Base-by-base conservation (phyloP, 495 filamentous ascomycete species). In the Aspergillus sclerotioniger region DNA sequence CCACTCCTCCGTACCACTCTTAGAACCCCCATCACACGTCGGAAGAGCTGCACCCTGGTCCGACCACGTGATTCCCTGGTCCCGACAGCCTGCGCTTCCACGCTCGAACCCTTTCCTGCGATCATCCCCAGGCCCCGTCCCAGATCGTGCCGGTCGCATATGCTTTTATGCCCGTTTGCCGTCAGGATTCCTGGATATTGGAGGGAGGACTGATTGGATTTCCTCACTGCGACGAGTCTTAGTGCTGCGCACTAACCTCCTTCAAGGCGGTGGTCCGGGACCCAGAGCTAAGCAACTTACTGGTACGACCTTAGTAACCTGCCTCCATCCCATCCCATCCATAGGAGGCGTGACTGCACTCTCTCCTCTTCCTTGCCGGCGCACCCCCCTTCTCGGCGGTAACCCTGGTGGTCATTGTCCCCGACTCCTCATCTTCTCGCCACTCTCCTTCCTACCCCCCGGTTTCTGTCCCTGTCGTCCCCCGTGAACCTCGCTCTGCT, bases 301-400 rank as follows among this genome's bases (percentile, higher is more conserved):
- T 55, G n/a, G 25, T 25, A 25, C 25, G 25, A 25, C 25, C 45
- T 56, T 39, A 48, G n/a, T 41, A 17, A 59, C 54, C 47, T 57
- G 41, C 62, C 56, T 59, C 49, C 54, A 54, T 60, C 39, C 57
- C 31, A 62, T 56, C 39, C 25, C 54, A 57, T 58, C 51, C 54
- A 51, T 51, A 77, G 72, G 72, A 75, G 72, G 69, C 62, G 64
- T 70, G 66, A 67, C 69, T 62, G 58, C 53, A 60, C 67, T 58
- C 67, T 60, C 33, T 44, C 47, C 48, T 4, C 47, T 25, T 50
- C 17, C 19, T 8, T 29, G 64, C 64, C 60, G 62, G 51, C 51
- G 50, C 35, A 16, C 56, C 6, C 47, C 49, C 41, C 51, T 41
- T 58, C 56, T 57, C 57, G 60, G 58, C 60, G 60, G 67, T 58